Evolutionary conservation across 2,329 filamentous ascomycete species (phyloP).

Genomic region (Claviceps fusiformis): DNA sequence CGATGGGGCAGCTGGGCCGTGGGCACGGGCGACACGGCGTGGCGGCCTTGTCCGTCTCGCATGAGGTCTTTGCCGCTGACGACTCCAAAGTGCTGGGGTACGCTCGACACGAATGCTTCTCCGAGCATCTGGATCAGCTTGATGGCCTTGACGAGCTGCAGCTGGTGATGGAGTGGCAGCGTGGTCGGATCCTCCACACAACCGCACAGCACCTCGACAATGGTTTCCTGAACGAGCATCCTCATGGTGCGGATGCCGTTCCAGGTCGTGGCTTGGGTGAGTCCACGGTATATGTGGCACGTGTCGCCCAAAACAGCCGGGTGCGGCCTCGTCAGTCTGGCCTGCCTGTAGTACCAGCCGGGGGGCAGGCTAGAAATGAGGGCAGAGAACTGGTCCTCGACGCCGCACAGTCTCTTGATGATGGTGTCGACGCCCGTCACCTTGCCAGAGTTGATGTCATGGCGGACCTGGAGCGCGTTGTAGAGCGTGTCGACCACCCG

Average conservation of each 20-base stretch:
- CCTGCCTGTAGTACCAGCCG: slow-evolving; percentile 28
- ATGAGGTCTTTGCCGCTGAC: slow-evolving; percentile 26
- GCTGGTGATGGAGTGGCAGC: slow-evolving; percentile 18
- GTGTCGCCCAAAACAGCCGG: slow-evolving; percentile 26
- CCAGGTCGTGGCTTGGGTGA: slow-evolving; percentile 33
- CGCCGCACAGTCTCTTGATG: slow-evolving; percentile 22
- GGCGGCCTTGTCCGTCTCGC: slow-evolving; percentile 9
- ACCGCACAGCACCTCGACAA: slow-evolving; percentile 28
- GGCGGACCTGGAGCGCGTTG: slow-evolving; percentile 31
- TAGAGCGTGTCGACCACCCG: slow-evolving; percentile 31
- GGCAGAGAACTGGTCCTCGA: slow-evolving; percentile 29
- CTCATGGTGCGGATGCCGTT: slow-evolving; percentile 32
- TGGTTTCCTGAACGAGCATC: slow-evolving; percentile 33
- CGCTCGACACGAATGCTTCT: slow-evolving; percentile 29
- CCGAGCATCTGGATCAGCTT: slow-evolving; percentile 25
- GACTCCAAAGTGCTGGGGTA: slow-evolving; percentile 37
- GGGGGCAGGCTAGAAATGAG: slow-evolving; percentile 25
- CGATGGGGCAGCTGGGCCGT: slow-evolving; percentile 16
- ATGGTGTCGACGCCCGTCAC: slow-evolving; percentile 23
- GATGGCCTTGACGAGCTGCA: slow-evolving; percentile 23
- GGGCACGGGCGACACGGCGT: slow-evolving; percentile 14
- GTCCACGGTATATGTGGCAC: slow-evolving; percentile 33
- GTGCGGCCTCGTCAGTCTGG: slow-evolving; percentile 25
- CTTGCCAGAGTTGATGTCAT: slow-evolving; percentile 28
- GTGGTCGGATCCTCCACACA: slow-evolving; percentile 15